Conservation (phyloP, 768 basidiomycete species). For the Serendipita sp. region DNA sequence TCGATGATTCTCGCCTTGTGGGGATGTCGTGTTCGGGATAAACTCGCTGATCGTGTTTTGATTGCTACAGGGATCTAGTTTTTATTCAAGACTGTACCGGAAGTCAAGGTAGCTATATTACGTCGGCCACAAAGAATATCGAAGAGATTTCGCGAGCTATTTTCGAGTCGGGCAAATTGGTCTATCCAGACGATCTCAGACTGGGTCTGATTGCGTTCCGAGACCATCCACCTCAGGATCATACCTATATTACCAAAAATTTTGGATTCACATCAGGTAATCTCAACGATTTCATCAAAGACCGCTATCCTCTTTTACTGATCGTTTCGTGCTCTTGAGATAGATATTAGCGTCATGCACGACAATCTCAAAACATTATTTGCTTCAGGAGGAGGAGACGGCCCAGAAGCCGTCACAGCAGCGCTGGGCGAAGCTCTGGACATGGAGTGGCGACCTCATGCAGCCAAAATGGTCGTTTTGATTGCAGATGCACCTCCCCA, state of each 20-base stretch:
- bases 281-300: background rate
- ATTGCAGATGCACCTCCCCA: slow-evolving; percentile 97
- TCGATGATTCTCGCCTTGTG: background rate
- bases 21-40: background rate
- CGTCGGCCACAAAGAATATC: slow-evolving; percentile 93
- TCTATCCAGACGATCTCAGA: slow-evolving; percentile 69
- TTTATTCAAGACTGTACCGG: slow-evolving; percentile 95
- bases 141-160: slow-evolving; percentile 89
- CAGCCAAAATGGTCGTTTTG: slow-evolving; percentile 91
- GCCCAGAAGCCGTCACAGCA: slow-evolving; percentile 92
- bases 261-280: slow-evolving; percentile 70
- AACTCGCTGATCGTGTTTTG: background rate
- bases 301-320: background rate
- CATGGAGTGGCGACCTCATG: slow-evolving; percentile 78
- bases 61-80: slow-evolving; percentile 56
- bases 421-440: slow-evolving; percentile 71
- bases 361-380: slow-evolving; percentile 67
- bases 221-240: slow-evolving; percentile 95
- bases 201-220: slow-evolving; percentile 90
- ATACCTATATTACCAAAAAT: slow-evolving; percentile 83
- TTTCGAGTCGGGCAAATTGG: slow-evolving; percentile 84
- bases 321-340: background rate
- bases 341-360: slow-evolving; percentile 71
- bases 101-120: slow-evolving; percentile 75
- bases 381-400: slow-evolving; percentile 85